phyloP scores from a whole-genome alignment of 768 basidiomycete species.

The Auricularia sp. region DNA sequence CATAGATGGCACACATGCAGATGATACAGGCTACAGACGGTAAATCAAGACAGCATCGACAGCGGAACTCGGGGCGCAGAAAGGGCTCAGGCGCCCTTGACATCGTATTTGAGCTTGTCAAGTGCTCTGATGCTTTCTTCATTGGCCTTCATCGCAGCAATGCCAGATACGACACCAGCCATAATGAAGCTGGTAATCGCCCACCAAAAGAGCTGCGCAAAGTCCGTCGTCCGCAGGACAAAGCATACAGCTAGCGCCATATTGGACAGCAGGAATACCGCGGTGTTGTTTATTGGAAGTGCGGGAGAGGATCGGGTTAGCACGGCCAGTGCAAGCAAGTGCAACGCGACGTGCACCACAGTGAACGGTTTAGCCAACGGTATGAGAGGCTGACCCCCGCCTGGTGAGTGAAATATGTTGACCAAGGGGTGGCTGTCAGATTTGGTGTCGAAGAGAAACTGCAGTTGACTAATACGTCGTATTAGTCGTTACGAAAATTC shows the following conservation, averaged over 20 bases:
- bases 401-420: neutral
- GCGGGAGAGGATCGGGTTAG: neutral
- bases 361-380: neutral
- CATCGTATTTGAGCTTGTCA: neutral
- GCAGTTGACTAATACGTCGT: neutral
- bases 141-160: neutral
- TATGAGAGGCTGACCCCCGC: neutral
- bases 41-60: neutral
- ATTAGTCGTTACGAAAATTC: neutral
- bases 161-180: neutral
- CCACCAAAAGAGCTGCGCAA: neutral
- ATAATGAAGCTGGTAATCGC: neutral
- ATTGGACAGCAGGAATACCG: neutral
- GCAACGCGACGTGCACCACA: neutral
- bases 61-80: neutral
- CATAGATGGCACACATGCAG: too few relatives aligned
- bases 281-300: neutral
- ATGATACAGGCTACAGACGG: too few relatives aligned
- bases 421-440: neutral
- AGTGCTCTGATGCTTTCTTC: neutral
- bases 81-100: neutral
- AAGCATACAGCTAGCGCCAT: neutral
- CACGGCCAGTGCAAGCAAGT: neutral
- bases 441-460: neutral
- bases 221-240: neutral